These are phyloP conservation scores for Penicillium steckii DNA, from an alignment of 495 filamentous ascomycete genomes.

Conservation along the genomic window DNA sequence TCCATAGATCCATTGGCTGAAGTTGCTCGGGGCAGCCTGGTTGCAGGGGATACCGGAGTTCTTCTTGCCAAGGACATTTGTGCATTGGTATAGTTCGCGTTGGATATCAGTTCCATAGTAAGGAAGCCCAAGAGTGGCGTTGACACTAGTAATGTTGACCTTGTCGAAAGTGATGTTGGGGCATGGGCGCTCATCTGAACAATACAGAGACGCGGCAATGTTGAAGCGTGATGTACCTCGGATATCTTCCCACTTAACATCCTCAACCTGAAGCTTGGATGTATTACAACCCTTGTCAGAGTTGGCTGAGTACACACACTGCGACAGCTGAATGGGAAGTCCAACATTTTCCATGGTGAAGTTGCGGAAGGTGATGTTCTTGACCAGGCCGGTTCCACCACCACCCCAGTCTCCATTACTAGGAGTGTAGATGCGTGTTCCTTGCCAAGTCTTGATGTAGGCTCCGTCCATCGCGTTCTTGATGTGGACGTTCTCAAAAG, in stretches of 20 bases:
- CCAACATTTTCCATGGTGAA: conserved; percentile 45
- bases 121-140: conserved; percentile 14
- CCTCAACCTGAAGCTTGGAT: conserved; percentile 44
- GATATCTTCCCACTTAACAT: conserved; percentile 56
- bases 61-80: conserved; percentile 20
- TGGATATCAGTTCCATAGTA: conserved; percentile 18
- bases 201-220: conserved; percentile 54
- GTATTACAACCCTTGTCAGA: conserved; percentile 44
- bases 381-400: conserved; percentile 34
- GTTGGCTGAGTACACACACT: conserved; percentile 53
- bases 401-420: conserved; percentile 33
- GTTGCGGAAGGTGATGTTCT: conserved; percentile 53
- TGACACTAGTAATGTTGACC: conserved; percentile 44
- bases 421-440: conserved; percentile 22
- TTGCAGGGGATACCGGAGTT: conserved; percentile 25
- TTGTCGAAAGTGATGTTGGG: conserved; percentile 46
- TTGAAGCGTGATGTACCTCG: conserved; percentile 55
- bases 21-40: conserved; percentile 21
- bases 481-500: conserved; percentile 19
- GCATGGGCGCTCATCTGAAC: conserved; percentile 44
- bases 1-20: conserved; percentile 17
- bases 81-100: conserved; percentile 21
- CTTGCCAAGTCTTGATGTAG: conserved; percentile 56
- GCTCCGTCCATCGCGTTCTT: conserved; percentile 48
- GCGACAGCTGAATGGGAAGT: conserved; percentile 57